phyloP scores from a whole-genome alignment of 179 eudicot species.

The Drosera spatulata region DNA sequence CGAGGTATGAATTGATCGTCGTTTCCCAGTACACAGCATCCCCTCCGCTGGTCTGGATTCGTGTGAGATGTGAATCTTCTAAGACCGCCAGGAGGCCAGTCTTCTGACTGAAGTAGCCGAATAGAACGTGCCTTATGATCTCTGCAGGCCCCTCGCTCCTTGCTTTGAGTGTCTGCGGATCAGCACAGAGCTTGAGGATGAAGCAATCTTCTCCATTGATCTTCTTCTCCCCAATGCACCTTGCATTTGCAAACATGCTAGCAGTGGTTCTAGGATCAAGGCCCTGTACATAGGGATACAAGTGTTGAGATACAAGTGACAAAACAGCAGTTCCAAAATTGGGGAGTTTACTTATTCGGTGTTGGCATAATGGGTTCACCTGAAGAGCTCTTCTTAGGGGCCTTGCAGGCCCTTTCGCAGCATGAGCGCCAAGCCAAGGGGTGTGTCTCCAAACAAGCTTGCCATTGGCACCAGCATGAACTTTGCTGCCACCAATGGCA shows the following conservation, averaged over 20 bases:
- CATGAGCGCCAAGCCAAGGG: slow-evolving; percentile 97
- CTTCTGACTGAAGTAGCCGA: slow-evolving; percentile 91
- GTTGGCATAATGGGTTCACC: slow-evolving; percentile 27
- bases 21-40: slow-evolving; percentile 96
- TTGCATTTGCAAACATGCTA: slow-evolving; percentile 78
- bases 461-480: slow-evolving; percentile 95
- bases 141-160: slow-evolving; percentile 96
- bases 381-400: slow-evolving; percentile 96
- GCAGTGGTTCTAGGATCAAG: slow-evolving; percentile 96
- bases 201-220: slow-evolving; percentile 57
- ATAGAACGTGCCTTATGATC: slow-evolving; percentile 80
- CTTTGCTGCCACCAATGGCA: slow-evolving; percentile 93
- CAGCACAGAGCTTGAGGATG: slow-evolving; percentile 81
- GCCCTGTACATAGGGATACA: slow-evolving; percentile 38
- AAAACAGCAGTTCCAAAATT: background rate
- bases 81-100: slow-evolving; percentile 80
- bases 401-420: slow-evolving; percentile 94
- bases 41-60: slow-evolving; percentile 81
- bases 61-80: slow-evolving; percentile 92
- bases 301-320: background rate
- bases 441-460: slow-evolving; percentile 98
- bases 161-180: slow-evolving; percentile 72
- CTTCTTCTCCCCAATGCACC: slow-evolving; percentile 68
- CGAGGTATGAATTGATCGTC: slow-evolving; percentile 76
- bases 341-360: background rate